Percentiles rank a stretch among this genome's conserved stretches.
These are phyloP conservation scores for Blakeslea trispora DNA, from an alignment of 371 early-diverging fungal genomes.

Conservation along the genomic window DNA sequence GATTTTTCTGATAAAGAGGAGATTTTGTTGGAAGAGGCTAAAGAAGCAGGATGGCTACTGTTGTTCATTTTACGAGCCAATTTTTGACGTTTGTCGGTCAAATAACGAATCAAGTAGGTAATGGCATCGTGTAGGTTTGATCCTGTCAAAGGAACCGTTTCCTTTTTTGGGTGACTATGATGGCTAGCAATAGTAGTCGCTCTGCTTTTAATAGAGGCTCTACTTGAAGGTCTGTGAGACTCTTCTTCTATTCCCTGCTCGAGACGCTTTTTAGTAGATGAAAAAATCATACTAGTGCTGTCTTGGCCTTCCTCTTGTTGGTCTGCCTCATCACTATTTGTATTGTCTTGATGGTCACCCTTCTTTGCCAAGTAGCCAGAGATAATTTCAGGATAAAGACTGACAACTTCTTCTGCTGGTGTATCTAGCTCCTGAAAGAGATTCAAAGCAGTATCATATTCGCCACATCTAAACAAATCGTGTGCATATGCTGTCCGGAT, in stretches of 20 bases:
- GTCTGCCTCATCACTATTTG: constrained; percentile 13
- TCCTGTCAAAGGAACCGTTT: constrained; percentile 39
- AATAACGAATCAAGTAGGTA: constrained; percentile 63
- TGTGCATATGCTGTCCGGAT: constrained; percentile 86
- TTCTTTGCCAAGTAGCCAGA: constrained; percentile 43
- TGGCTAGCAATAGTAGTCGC: constrained; percentile 28
- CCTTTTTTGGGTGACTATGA: constrained; percentile 17
- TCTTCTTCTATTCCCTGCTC: constrained; percentile 6
- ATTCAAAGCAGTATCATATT: constrained; percentile 78
- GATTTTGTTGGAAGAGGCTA: constrained; percentile 4
- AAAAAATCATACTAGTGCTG: not conserved
- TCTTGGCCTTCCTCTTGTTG: not conserved
- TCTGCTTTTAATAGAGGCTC: constrained; percentile 35
- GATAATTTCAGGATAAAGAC: constrained; percentile 77
- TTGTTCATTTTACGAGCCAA: constrained; percentile 47
- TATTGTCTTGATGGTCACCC: constrained; percentile 11
- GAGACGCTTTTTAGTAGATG: constrained; percentile 3
- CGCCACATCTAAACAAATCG: constrained; percentile 74
- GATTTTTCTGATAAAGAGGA: constrained; percentile 12
- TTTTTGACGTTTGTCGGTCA: constrained; percentile 72
- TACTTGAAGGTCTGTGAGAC: constrained; percentile 28
- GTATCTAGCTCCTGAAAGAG: constrained; percentile 81
- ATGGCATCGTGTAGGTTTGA: constrained; percentile 64
- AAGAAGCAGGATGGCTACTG: constrained; percentile 2
- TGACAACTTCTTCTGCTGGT: constrained; percentile 82